Conservation (phyloP, 2,329 filamentous ascomycete genomes). For the Periglandula ipomoeae region DNA sequence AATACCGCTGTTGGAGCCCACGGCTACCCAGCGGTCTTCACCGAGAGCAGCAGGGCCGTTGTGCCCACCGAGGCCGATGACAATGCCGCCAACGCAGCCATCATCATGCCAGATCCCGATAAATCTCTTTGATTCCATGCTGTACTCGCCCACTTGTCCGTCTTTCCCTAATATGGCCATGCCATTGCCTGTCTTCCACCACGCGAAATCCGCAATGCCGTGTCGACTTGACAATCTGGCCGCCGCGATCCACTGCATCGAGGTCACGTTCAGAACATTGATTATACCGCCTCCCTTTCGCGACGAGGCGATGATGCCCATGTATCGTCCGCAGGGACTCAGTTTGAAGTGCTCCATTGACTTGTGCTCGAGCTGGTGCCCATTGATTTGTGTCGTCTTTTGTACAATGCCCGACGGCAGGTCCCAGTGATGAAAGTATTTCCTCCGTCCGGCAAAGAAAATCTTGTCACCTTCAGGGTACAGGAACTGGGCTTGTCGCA, state of each 20-base stretch:
- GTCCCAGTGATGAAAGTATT: conserved; percentile 94
- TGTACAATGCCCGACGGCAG: conserved; percentile 71
- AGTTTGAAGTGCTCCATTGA: conserved; percentile 87
- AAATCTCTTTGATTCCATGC: conserved; percentile 57
- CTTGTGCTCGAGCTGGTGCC: conserved; percentile 72
- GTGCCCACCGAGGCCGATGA: conserved; percentile 66
- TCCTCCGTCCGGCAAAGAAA: conserved; percentile 78
- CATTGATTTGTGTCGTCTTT: conserved; percentile 67
- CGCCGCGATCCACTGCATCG: conserved; percentile 80
- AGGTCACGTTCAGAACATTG: conserved; percentile 71
- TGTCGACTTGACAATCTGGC: conserved; percentile 73
- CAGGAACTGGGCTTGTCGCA: conserved; percentile 76
- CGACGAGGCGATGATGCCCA: conserved; percentile 72
- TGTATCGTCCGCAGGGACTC: conserved; percentile 76
- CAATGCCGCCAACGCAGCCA: conserved; percentile 77
- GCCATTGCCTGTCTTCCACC: conserved; percentile 81
- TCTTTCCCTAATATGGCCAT: conserved; percentile 76
- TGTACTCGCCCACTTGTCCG: conserved; percentile 87
- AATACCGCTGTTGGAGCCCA: conserved; percentile 80
- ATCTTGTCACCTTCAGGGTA: conserved; percentile 65
- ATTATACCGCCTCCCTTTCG: conserved; percentile 81
- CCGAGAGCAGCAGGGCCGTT: conserved; percentile 55
- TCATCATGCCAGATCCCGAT: conserved; percentile 83
- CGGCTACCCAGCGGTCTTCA: conserved; percentile 78
- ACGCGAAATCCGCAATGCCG: conserved; percentile 82